Percentiles rank a stretch among this genome's conserved stretches.
Conservation (phyloP, 257 asterid species). For the Paraleonurus japonicus region DNA sequence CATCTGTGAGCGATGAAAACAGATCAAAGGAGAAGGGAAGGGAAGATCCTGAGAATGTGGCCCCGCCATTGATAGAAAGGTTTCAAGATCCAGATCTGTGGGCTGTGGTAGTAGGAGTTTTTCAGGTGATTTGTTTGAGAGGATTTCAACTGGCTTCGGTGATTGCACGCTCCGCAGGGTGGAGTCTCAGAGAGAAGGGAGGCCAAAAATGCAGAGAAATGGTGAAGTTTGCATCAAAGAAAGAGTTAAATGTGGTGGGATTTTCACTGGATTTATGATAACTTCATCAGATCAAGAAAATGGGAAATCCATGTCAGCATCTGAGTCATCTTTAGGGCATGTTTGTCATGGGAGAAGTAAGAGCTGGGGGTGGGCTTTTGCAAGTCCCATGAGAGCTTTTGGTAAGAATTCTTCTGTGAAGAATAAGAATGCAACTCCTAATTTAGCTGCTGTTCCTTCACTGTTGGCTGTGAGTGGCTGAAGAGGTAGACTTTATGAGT, state of each 20-base stretch:
- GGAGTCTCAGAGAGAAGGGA: constrained; percentile 67
- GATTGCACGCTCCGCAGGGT: constrained; percentile 84
- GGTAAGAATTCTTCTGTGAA: constrained; percentile 50
- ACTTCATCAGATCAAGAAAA: constrained; percentile 40
- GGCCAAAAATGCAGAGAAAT: constrained; percentile 27
- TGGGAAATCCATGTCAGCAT: constrained; percentile 30
- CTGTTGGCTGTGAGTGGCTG: constrained; percentile 63
- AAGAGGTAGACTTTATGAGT: constrained; percentile 21
- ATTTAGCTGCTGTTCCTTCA: constrained; percentile 78
- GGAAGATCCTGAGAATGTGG: constrained; percentile 41
- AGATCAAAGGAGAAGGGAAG: too few relatives aligned
- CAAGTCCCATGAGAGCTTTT: constrained; percentile 93
- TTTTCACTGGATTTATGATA: constrained; percentile 58
- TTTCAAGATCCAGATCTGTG: constrained; percentile 67
- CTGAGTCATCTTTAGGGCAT: constrained; percentile 21
- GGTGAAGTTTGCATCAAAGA: constrained; percentile 39
- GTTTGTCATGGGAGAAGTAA: constrained; percentile 66
- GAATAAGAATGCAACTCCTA: constrained; percentile 46
- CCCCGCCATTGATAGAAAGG: constrained; percentile 42
- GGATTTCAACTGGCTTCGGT: constrained; percentile 60
- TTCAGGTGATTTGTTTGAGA: constrained; percentile 57
- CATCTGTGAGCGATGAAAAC: neutral
- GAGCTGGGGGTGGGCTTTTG: constrained; percentile 97
- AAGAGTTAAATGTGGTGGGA: constrained; percentile 60
- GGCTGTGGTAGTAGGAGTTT: constrained; percentile 72